phyloP scores from a whole-genome alignment of 176 grass and related monocot species.

The Eleusine indica region DNA sequence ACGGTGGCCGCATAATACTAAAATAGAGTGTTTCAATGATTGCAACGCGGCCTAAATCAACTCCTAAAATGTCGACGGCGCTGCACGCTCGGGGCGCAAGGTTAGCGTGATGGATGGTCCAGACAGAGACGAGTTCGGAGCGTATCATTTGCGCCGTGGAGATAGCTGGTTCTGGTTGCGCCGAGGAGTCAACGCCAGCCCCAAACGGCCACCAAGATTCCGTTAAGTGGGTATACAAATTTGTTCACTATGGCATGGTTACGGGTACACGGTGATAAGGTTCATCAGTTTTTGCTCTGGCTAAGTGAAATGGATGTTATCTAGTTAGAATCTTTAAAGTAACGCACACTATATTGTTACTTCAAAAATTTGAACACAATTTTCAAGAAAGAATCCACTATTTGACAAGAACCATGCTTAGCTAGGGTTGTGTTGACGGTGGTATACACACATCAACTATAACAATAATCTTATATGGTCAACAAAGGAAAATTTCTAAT shows the following conservation, averaged over 20 bases:
- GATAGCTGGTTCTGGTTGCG: conserved; percentile 12
- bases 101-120: neutral
- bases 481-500: no score
- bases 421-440: no score
- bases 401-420: neutral
- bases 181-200: conserved; percentile 59
- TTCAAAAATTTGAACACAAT: neutral
- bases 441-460: no score
- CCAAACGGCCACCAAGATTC: conserved; percentile 64
- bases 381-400: neutral
- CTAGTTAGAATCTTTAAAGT: neutral
- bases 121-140: neutral
- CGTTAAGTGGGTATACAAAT: conserved; percentile 11
- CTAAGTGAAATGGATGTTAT: neutral
- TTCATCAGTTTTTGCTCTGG: neutral
- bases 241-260: neutral
- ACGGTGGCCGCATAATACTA: conserved; percentile 28
- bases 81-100: neutral
- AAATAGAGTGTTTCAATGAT: conserved; percentile 34
- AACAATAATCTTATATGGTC: no score
- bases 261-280: neutral
- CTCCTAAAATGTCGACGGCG: neutral
- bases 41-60: conserved; percentile 32
- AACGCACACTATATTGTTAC: neutral
- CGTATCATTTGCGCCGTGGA: conserved; percentile 3